Evolutionary conservation across 495 filamentous ascomycete species (phyloP).

Genomic region (Emericellopsis terricola): DNA sequence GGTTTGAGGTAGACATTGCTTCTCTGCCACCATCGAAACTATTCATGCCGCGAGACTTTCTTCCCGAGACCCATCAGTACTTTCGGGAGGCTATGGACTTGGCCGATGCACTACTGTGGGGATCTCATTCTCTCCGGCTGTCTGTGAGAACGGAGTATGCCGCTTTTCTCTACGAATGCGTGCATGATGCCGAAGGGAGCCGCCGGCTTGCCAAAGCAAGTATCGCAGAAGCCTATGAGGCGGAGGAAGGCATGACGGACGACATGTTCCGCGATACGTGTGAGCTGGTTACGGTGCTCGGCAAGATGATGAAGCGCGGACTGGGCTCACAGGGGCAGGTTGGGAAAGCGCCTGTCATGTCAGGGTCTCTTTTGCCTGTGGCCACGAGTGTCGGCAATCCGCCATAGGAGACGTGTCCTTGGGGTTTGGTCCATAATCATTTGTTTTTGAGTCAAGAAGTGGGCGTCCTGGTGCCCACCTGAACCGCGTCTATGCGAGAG

Average conservation of each 20-base stretch:
- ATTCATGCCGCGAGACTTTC: constrained; percentile 63
- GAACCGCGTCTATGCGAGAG: too few relatives aligned
- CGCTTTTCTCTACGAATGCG: constrained; percentile 90
- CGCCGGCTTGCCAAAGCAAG: constrained; percentile 62
- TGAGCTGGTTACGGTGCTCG: constrained; percentile 52
- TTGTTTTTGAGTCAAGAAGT: too few relatives aligned
- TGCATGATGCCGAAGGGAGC: constrained; percentile 60
- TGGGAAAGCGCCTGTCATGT: too few relatives aligned
- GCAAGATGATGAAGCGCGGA: constrained; percentile 62
- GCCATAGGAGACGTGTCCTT: too few relatives aligned
- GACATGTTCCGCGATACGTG: constrained; percentile 70
- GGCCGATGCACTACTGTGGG: constrained; percentile 57
- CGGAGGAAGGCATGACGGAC: constrained; percentile 80
- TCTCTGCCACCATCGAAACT: constrained; percentile 48
- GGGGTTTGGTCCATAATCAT: too few relatives aligned
- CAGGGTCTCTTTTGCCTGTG: too few relatives aligned
- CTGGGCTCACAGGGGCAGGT: too few relatives aligned
- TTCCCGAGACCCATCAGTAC: constrained; percentile 58
- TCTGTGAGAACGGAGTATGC: constrained; percentile 85
- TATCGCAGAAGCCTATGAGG: constrained; percentile 80
- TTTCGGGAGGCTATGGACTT: constrained; percentile 65
- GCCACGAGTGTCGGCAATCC: too few relatives aligned
- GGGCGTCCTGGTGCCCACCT: too few relatives aligned
- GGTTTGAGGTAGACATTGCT: constrained; percentile 26
- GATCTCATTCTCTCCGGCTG: constrained; percentile 75